Base-by-base conservation (phyloP, 768 basidiomycete genomes). In the Rossbeevera mucosa region DNA sequence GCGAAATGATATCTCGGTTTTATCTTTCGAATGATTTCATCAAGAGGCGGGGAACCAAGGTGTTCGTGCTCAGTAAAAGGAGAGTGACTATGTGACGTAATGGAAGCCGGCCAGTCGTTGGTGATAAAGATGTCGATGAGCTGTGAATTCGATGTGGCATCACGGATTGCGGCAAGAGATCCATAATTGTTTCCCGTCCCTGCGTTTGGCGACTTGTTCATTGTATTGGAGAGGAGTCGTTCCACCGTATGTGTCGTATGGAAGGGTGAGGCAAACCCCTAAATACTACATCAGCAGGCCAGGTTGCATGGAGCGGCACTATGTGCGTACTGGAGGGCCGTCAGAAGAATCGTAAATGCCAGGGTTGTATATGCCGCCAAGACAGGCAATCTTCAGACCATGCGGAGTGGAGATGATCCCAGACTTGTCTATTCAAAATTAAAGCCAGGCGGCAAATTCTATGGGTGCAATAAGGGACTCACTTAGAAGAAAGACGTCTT, bases 1-100 rank as follows among this genome's bases (percentile, higher is more conserved):
- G 87, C 80, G 64, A 98, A 91, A 61, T 94, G 85, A 72, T 99
- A 99, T 46, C 90, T 80, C 2, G 95, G 94, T 60, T 86, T 86
- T 22, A 79, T 81, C 53, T 77, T 78, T 22, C 75, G 73, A 30
- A 88, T 74, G 2, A 85, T 68, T 33, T 88, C 84, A 56, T 87
- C 82, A 5, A 90, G 70, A 14, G 86, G 80, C 1, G 77, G 74
- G 0, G 81, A 81, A 5, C 76, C 77, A 9, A 69, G 62, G 33
- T 71, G 58, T 16, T 73, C 63, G 25, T 81, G 64, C 50, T 80
- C 73, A 4, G 68, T 68, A 5, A 81, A 62, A 49, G 80, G 71
- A n/a, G 71, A 64, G 26, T 79, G 65, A 18, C 92, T 83, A 62
- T 86, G 71, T 22, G 78, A 70, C 5, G 85, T 75, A 56, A 93